Evolutionary conservation across 2,329 filamentous ascomycete species (phyloP), one percentile per base, ranked within the genome.

Genomic region (Venturia asperata): DNA sequence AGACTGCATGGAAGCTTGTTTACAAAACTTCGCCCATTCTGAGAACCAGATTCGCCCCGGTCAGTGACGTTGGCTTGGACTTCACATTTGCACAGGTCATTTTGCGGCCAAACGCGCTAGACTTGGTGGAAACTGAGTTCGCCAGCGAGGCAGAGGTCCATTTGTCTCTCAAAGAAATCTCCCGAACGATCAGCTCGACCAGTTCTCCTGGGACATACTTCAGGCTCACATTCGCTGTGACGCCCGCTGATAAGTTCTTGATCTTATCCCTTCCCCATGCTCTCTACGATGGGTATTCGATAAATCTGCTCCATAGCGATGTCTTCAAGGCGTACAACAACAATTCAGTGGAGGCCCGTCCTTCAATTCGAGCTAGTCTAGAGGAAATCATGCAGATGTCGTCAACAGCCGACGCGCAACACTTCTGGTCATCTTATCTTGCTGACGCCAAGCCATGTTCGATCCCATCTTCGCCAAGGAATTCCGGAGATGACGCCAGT

Each of bases 211-310:
- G 4, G 69, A 70, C 47, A 69, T 75, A 30, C 62, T 73, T 70
- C 37, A 74, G 74, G 19, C 64, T 84, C 17, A 75, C 74, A 3
- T 62, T 80, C 4, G 69, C 80, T 24, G 67, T 73, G 19, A 71
- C 75, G 24, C 65, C 70, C 0, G 62, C 67, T 6, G 72, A 75
- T 19, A 72, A 64, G 3, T 82, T 81, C 65, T 70, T 85, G n/a
- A 66, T 84, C 5, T 73, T 97, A 0, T 92, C 91, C 0, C 86
- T 96, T 47, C 83, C 92, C 0, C 92, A 97, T 75, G 91, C 92
- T 1, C 80, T 96, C 24, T 97, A 97, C 69, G 92, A 97, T 72
- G 92, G 92, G 0, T 92, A 87, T 84, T 96, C 92, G 2, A 81
- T 97, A 15, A 79, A 81, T 3, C 77, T 95, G 19, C 75, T 97